phyloP scores from a whole-genome alignment of 176 grass and related monocot genomes.

The Triticum turgidum region DNA sequence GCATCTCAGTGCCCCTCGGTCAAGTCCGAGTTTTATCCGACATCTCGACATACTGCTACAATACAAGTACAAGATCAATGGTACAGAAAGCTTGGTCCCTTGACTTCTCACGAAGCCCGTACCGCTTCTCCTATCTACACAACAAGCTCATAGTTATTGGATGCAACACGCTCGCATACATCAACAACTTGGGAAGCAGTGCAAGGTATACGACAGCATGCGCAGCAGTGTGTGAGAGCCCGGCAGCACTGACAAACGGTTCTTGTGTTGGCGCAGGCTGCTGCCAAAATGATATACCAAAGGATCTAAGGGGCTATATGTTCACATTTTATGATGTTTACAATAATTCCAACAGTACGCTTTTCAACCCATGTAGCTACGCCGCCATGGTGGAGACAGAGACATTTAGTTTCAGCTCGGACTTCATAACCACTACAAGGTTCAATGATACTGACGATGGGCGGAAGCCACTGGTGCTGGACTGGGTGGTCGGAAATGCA shows the following conservation, averaged over 20 bases:
- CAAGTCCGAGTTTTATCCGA: neutral
- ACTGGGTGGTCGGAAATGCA: conserved; percentile 27
- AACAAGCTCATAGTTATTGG: conserved; percentile 32
- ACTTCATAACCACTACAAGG: conserved; percentile 13
- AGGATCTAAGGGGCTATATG: neutral
- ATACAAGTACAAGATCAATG: neutral
- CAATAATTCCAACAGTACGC: neutral
- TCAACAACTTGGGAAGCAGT: neutral
- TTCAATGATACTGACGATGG: conserved; percentile 16
- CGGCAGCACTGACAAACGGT: neutral
- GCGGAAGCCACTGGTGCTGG: conserved; percentile 11
- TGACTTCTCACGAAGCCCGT: neutral
- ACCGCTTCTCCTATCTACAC: neutral
- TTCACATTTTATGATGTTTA: neutral
- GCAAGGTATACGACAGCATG: neutral
- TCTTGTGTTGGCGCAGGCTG: neutral
- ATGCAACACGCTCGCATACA: neutral
- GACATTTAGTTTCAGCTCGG: neutral
- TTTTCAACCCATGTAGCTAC: conserved; percentile 21
- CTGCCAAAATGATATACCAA: neutral
- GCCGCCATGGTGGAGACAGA: neutral
- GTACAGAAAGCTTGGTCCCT: rapidly evolving
- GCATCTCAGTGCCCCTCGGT: neutral
- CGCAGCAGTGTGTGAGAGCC: neutral
- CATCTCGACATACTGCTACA: conserved; percentile 20